A percentile compares a stretch with the other conserved stretches of the same genome.
Evolutionary conservation across 495 filamentous ascomycete genomes (phyloP).

Genomic region (Podospora bellae-mahoneyi): DNA sequence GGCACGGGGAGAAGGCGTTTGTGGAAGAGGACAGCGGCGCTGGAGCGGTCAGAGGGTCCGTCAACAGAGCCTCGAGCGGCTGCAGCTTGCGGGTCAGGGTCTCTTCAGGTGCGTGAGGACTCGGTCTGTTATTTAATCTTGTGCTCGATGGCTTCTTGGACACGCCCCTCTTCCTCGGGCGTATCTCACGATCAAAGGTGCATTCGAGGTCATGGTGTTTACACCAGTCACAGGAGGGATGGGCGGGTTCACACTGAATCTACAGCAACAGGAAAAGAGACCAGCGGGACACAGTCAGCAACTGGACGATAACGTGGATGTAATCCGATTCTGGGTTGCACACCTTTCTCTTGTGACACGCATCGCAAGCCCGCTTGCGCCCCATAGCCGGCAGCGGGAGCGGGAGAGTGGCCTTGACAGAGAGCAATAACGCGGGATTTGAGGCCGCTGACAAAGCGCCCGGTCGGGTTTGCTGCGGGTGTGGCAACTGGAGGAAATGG

Average conservation of each 20-base stretch:
- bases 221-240: conserved; percentile 50
- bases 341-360: conserved; percentile 52
- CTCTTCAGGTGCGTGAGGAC: background rate
- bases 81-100: background rate
- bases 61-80: background rate
- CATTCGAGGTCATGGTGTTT: conserved; percentile 49
- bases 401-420: background rate
- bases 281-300: background rate
- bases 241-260: conserved; percentile 52
- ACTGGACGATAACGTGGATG: background rate
- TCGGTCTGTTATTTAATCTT: background rate
- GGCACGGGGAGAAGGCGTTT: conserved; percentile 4
- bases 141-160: conserved; percentile 26
- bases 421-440: background rate
- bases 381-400: conserved; percentile 13
- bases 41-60: background rate
- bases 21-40: background rate
- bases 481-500: background rate
- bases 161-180: conserved; percentile 11
- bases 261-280: conserved; percentile 15
- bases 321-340: background rate
- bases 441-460: conserved; percentile 4
- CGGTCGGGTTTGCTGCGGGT: background rate
- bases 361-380: conserved; percentile 45
- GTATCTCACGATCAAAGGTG: conserved; percentile 44